Percentiles rank a stretch among this genome's conserved stretches.
These are phyloP conservation scores for Epichloe sylvatica DNA, from an alignment of 2,329 filamentous ascomycete species.

Conservation along the genomic window DNA sequence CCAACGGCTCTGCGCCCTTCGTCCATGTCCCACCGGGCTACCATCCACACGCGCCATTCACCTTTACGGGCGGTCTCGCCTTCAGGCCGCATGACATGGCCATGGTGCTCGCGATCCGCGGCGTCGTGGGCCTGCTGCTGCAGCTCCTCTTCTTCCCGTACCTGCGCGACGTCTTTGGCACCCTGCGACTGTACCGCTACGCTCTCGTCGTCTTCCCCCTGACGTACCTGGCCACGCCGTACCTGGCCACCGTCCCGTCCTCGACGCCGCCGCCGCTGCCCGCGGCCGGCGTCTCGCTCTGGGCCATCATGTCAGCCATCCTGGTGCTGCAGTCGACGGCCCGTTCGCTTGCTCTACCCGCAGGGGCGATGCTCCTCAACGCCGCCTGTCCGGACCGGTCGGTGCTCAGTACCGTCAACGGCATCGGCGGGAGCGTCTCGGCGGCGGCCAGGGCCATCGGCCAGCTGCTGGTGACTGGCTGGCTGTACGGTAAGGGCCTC, in stretches of 20 bases:
- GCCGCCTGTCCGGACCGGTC: constrained; percentile 35
- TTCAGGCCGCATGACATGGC: constrained; percentile 58
- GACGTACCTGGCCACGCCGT: constrained; percentile 54
- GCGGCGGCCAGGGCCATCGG: constrained; percentile 46
- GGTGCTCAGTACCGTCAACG: constrained; percentile 34
- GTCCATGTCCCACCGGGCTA: constrained; percentile 12
- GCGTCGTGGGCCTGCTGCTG: constrained; percentile 58
- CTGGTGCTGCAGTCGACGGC: constrained; percentile 52
- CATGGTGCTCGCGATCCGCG: constrained; percentile 64
- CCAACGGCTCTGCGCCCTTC: no score
- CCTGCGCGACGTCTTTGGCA: constrained; percentile 53
- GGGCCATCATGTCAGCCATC: constrained; percentile 49
- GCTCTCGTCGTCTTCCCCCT: constrained; percentile 58
- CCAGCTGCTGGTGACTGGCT: constrained; percentile 41
- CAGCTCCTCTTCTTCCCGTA: constrained; percentile 48
- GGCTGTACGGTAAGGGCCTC: constrained; percentile 45
- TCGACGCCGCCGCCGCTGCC: constrained; percentile 29
- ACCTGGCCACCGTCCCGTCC: constrained; percentile 53
- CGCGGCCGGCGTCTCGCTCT: constrained; percentile 43
- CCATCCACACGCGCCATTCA: constrained; percentile 34
- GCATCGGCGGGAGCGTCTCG: constrained; percentile 42
- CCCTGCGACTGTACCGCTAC: constrained; percentile 51
- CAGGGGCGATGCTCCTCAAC: constrained; percentile 32
- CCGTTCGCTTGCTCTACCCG: constrained; percentile 46
- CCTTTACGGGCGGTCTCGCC: constrained; percentile 64